Percentiles rank a stretch among this genome's conserved stretches.
Evolutionary conservation across 495 filamentous ascomycete species (phyloP).

Genomic region (Annulohypoxylon stygium): DNA sequence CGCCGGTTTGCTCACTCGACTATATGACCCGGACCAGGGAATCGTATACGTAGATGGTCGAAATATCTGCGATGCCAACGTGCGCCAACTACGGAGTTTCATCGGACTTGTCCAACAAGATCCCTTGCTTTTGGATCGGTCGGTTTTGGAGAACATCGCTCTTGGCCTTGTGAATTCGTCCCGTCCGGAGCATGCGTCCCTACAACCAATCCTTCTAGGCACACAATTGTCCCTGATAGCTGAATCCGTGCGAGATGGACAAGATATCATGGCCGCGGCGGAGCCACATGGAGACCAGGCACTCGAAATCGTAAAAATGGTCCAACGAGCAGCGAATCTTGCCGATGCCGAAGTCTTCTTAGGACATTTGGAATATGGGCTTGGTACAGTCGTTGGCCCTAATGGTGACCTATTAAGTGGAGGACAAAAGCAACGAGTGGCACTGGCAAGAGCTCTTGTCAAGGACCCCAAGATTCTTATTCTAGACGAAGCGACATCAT

Average conservation of each 20-base stretch:
- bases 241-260: conserved; percentile 44
- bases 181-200: conserved; percentile 56
- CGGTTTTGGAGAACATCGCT: conserved; percentile 77
- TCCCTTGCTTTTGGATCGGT: conserved; percentile 72
- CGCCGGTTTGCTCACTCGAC: conserved; percentile 65
- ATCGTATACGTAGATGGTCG: conserved; percentile 65
- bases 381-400: conserved; percentile 63
- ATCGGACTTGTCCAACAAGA: conserved; percentile 77
- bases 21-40: conserved; percentile 65
- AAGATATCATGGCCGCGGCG: conserved; percentile 45
- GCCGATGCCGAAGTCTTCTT: conserved; percentile 59
- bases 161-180: conserved; percentile 73
- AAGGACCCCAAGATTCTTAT: conserved; percentile 62
- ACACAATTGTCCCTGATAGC: conserved; percentile 40
- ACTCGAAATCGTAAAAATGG: conserved; percentile 52
- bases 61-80: conserved; percentile 67
- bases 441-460: conserved; percentile 67
- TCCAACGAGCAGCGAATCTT: conserved; percentile 51
- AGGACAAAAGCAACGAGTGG: conserved; percentile 73
- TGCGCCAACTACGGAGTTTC: conserved; percentile 67
- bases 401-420: conserved; percentile 64
- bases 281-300: conserved; percentile 35
- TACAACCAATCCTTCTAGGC: conserved; percentile 47
- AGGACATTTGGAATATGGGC: conserved; percentile 54
- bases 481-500: conserved; percentile 69